Evolutionary conservation across 495 filamentous ascomycete genomes (phyloP), one percentile per base, ranked within the genome.

Genomic region (Podospora tetraspora): DNA sequence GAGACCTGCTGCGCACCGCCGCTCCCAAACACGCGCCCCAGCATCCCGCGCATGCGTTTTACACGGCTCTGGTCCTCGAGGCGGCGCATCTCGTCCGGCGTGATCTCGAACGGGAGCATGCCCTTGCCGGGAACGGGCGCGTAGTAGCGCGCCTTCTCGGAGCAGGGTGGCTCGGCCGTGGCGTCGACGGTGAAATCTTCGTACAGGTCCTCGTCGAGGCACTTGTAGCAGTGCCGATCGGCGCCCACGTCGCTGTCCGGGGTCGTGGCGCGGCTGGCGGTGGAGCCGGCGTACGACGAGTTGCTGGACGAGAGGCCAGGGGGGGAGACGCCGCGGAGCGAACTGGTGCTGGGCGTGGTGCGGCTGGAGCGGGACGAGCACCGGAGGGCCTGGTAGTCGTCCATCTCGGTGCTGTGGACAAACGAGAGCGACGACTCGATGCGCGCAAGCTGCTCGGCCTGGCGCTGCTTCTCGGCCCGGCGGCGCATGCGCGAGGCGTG

Each of bases 81-180:
- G 56, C 71, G 71, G 63, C 76, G 76, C 62, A 80, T 70, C 63
- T 82, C 76, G 57, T 82, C 81, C 3, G 74, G 72, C 66, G 74
- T 80, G 62, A 84, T 83, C 73, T 84, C 82, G 70, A 82, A 84
- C 8, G 82, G 80, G 7, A 84, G 77, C 63, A 78, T 69, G 57
- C 75, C 73, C 67, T 72, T 72, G 63, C 52, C 63, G 52, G 23
- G 43, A 61, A 68, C 29, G 24, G 27, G 25, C n/a, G 59, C 27
- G n/a, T n/a, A n/a, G n/a, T n/a, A n/a, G n/a, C n/a, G n/a, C n/a
- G n/a, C n/a, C n/a, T n/a, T n/a, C n/a, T n/a, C n/a, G n/a, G n/a
- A n/a, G n/a, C n/a, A n/a, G n/a, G n/a, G n/a, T n/a, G n/a, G n/a
- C n/a, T n/a, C n/a, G n/a, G n/a, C n/a, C n/a, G n/a, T n/a, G n/a